These are phyloP conservation scores for Colletotrichum melonis DNA, from an alignment of 2,329 filamentous ascomycete genomes.

Conservation along the genomic window DNA sequence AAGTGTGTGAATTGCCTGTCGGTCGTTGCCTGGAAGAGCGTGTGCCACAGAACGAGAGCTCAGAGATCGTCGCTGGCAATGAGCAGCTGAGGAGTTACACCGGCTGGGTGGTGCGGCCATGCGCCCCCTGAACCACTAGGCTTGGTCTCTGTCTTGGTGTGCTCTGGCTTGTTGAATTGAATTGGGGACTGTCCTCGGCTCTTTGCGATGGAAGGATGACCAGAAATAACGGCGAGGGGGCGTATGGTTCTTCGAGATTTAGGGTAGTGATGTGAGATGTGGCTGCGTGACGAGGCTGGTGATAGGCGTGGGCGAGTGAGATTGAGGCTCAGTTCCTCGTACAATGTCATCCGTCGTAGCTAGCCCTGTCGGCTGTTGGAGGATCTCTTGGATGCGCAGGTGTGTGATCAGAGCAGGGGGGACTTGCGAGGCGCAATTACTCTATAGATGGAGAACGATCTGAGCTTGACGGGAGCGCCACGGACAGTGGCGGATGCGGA, in stretches of 20 bases:
- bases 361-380: background rate
- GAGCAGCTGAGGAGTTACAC: background rate
- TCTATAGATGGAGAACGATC: background rate
- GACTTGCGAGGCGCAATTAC: background rate
- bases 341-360: background rate
- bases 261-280: slow-evolving; percentile 28
- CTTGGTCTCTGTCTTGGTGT: background rate
- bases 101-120: background rate
- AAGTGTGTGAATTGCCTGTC: background rate
- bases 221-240: background rate
- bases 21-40: slow-evolving; percentile 6
- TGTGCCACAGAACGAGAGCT: background rate
- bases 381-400: background rate
- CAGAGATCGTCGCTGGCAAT: background rate
- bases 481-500: background rate
- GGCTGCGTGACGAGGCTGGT: slow-evolving; percentile 17
- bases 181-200: background rate
- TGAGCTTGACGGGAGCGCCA: background rate
- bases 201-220: background rate
- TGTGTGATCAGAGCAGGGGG: background rate
- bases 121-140: background rate
- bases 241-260: background rate
- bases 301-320: slow-evolving; percentile 10
- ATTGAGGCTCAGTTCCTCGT: slow-evolving; percentile 26
- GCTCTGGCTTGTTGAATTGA: background rate